phyloP scores from a whole-genome alignment of 805 yeast genomes.

The Komagataella pastoris region DNA sequence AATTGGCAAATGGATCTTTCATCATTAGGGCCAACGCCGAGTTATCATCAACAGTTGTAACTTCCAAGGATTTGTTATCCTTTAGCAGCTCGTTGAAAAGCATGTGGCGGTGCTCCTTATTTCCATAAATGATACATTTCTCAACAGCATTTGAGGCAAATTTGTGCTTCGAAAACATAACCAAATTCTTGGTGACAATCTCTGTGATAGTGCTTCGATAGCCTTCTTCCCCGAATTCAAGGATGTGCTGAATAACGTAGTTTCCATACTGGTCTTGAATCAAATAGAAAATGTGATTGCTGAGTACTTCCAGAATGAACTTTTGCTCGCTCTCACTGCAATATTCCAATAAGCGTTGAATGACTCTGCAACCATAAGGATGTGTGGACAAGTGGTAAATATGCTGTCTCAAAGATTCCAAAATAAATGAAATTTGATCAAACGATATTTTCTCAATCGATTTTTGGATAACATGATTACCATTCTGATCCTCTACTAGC shows the following conservation, averaged over 20 bases:
- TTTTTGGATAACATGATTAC: slow-evolving; percentile 95
- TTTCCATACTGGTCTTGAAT: slow-evolving; percentile 97
- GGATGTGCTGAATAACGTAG: slow-evolving; percentile 91
- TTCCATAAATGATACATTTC: slow-evolving; percentile 73
- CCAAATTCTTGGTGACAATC: slow-evolving; percentile 47
- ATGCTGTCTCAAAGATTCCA: slow-evolving; percentile 53
- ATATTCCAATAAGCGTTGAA: slow-evolving; percentile 81
- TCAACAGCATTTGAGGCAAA: slow-evolving; percentile 97
- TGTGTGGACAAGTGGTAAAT: slow-evolving; percentile 85
- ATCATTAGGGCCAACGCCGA: slow-evolving; percentile 81
- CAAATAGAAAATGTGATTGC: slow-evolving; percentile 55
- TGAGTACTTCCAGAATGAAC: slow-evolving; percentile 56
- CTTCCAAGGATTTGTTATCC: slow-evolving; percentile 27
- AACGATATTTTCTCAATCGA: slow-evolving; percentile 81
- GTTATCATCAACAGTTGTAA: slow-evolving; percentile 40
- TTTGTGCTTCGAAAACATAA: slow-evolving; percentile 85
- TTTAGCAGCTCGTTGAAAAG: slow-evolving; percentile 58
- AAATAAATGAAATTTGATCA: slow-evolving; percentile 52
- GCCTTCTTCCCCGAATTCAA: slow-evolving; percentile 61
- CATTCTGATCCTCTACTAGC: slow-evolving; percentile 90
- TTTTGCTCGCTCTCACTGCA: slow-evolving; percentile 54
- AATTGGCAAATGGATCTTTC: slow-evolving; percentile 96
- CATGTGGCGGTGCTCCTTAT: slow-evolving; percentile 41
- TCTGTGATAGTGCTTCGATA: slow-evolving; percentile 48
- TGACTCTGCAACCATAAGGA: slow-evolving; percentile 95